Evolutionary conservation across 2,329 filamentous ascomycete genomes (phyloP).

Genomic region (Setomelanomma holmii): DNA sequence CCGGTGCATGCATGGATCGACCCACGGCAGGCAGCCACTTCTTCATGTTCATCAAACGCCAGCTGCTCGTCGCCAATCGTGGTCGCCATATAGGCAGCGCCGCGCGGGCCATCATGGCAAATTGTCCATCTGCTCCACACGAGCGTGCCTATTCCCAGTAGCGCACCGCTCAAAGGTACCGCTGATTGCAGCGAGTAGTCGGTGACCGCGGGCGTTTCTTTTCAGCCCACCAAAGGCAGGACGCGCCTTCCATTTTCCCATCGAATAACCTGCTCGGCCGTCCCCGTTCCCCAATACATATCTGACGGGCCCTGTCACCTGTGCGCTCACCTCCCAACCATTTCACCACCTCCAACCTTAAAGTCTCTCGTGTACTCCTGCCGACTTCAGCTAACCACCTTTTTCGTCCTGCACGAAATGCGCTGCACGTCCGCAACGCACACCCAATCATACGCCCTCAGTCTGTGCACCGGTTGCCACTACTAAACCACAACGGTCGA

Average conservation of each 20-base stretch:
- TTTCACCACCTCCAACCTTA: no score
- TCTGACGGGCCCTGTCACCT: not conserved
- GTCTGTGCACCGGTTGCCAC: slow-evolving; percentile 13
- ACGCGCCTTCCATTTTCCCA: slow-evolving; percentile 1
- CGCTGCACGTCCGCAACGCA: slow-evolving; percentile 16
- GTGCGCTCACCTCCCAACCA: not conserved
- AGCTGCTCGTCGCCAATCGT: slow-evolving; percentile 4
- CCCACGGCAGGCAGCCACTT: slow-evolving; percentile 1
- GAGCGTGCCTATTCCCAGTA: slow-evolving; percentile 6
- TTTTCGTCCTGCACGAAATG: slow-evolving; percentile 22
- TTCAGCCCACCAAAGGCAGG: not conserved
- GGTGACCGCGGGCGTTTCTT: no score
- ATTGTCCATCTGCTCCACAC: not conserved
- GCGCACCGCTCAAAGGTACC: slow-evolving; percentile 3
- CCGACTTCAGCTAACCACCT: slow-evolving; percentile 2
- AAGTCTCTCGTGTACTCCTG: no score
- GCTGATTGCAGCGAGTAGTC: slow-evolving; percentile 11
- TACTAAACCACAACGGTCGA: slow-evolving; percentile 28
- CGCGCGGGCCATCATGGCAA: slow-evolving; percentile 2
- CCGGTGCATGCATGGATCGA: not conserved
- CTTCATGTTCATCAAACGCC: slow-evolving; percentile 1
- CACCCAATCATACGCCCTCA: slow-evolving; percentile 29
- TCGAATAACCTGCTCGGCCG: not conserved
- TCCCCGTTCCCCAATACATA: not conserved
- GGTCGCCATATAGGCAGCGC: not conserved